Evolutionary conservation across 768 basidiomycete genomes (phyloP).

Genomic region (Boletus sp.): DNA sequence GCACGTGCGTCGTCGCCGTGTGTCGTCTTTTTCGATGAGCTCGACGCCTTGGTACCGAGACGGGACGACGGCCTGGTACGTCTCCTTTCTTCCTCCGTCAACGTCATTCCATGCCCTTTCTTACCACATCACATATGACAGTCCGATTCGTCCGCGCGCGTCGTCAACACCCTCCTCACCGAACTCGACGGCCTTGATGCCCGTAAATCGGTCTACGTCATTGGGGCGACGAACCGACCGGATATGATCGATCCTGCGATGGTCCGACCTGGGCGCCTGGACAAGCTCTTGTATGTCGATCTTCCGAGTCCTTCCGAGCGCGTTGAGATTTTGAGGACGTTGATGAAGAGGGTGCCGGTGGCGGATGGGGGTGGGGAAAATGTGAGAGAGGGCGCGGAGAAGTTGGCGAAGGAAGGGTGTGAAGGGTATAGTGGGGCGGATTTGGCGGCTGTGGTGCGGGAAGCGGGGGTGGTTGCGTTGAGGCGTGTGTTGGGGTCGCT

Average conservation of each 20-base stretch:
- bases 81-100: not conserved
- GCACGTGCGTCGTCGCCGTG: conserved; percentile 93
- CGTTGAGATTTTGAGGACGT: conserved; percentile 77
- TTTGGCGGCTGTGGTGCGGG: conserved; percentile 80
- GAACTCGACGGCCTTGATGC: conserved; percentile 90
- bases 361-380: not conserved
- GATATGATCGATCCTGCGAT: conserved; percentile 98
- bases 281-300: conserved; percentile 93
- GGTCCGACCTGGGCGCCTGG: conserved; percentile 93
- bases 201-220: conserved; percentile 86
- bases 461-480: conserved; percentile 86
- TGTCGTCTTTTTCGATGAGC: conserved; percentile 93
- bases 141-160: conserved; percentile 91
- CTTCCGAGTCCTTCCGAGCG: conserved; percentile 72
- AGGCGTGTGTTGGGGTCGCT: conserved; percentile 64
- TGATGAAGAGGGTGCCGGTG: conserved; percentile 70
- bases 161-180: conserved; percentile 88
- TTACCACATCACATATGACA: not conserved
- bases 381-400: conserved; percentile 31
- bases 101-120: not conserved
- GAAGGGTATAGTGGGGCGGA: conserved; percentile 94
- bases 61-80: conserved; percentile 85
- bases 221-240: conserved; percentile 91
- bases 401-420: conserved; percentile 57
- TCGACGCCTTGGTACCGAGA: conserved; percentile 88